Base-by-base conservation (phyloP, 2,329 filamentous ascomycete genomes). In the Fusarium bactridioides region DNA sequence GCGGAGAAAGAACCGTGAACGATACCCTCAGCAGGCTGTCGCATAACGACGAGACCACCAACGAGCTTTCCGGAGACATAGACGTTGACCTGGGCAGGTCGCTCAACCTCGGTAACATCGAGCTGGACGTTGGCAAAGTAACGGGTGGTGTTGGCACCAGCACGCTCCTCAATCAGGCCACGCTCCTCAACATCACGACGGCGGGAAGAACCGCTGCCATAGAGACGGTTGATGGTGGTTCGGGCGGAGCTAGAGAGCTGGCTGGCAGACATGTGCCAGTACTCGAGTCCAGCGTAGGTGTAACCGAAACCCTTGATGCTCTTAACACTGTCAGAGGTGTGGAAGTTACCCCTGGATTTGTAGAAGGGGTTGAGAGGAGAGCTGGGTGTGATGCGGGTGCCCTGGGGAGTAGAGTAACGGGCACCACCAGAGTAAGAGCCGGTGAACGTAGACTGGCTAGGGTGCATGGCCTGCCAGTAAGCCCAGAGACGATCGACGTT, bases 401-500 rank as follows among this genome's bases (percentile, higher is more conserved):
- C 83, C 6, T 67, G 56, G 2, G 82, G 79, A 13, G 84, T 85
- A 48, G 79, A 83, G 73, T 80, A 89, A 33, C 79, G 78, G 9
- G 81, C 75, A 10, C 74, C 67, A 35, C 80, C 80, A 5, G 25
- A 45, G 72, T 84, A 84, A 10, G 81, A 78, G 51, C 69, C 72
- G 37, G 63, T 74, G 74, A 85, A 83, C 35, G 82, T 76, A 59
- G 76, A 69, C 66, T 80, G 72, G 50, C 75, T 67, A 27, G 83
- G 83, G 64, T 78, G 74, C 56, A 87, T 82, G 33, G 81, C 82
- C 74, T 86, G 82, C 83, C 83, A 88, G 73, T 86, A 84, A n/a
- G 88, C 85, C 80, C 90, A 91, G 41, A 92, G 83, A 44, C 90
- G 87, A 75, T 92, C 90, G 60, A 92, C 85, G 74, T 92, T 89